phyloP scores from a whole-genome alignment of 2,329 filamentous ascomycete species.

The Celoporthe dispersa region DNA sequence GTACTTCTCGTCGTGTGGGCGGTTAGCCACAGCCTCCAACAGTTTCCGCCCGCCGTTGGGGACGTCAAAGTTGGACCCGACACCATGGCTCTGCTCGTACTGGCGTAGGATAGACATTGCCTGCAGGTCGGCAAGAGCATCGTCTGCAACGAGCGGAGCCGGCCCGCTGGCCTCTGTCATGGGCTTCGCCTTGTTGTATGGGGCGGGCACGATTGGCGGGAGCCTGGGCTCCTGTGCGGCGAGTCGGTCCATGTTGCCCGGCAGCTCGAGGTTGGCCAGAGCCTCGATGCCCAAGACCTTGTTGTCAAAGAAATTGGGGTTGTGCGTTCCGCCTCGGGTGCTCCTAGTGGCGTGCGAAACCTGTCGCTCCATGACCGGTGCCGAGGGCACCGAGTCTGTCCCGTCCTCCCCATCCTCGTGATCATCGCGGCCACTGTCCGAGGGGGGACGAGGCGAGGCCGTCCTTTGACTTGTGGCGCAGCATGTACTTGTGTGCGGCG shows the following conservation, averaged over 20 bases:
- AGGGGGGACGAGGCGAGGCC: conserved; percentile 55
- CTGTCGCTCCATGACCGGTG: conserved; percentile 65
- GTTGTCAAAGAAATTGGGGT: conserved; percentile 61
- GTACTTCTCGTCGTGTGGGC: conserved; percentile 52
- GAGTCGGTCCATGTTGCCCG: conserved; percentile 61
- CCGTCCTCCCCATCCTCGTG: conserved; percentile 53
- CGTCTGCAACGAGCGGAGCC: conserved; percentile 53
- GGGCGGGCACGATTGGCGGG: conserved; percentile 59
- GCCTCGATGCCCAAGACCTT: conserved; percentile 64
- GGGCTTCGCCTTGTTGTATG: conserved; percentile 63
- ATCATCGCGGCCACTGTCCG: conserved; percentile 56
- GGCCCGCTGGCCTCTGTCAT: conserved; percentile 62
- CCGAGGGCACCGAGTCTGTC: conserved; percentile 51
- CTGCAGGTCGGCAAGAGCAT: conserved; percentile 58
- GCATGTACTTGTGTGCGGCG: conserved; percentile 64
- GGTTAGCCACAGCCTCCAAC: conserved; percentile 58
- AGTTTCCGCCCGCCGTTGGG: conserved; percentile 58
- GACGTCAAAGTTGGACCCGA: conserved; percentile 60
- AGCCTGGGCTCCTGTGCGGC: conserved; percentile 61
- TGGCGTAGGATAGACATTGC: conserved; percentile 63
- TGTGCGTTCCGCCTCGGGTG: conserved; percentile 57
- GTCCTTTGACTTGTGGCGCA: conserved; percentile 60
- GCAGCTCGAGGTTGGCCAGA: conserved; percentile 62
- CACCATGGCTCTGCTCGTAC: conserved; percentile 58
- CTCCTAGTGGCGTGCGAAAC: conserved; percentile 68